A percentile compares a stretch with the other conserved stretches of the same genome.
Evolutionary conservation across 108 stramenopile species (phyloP).

Genomic region (Cyclotella atomus): DNA sequence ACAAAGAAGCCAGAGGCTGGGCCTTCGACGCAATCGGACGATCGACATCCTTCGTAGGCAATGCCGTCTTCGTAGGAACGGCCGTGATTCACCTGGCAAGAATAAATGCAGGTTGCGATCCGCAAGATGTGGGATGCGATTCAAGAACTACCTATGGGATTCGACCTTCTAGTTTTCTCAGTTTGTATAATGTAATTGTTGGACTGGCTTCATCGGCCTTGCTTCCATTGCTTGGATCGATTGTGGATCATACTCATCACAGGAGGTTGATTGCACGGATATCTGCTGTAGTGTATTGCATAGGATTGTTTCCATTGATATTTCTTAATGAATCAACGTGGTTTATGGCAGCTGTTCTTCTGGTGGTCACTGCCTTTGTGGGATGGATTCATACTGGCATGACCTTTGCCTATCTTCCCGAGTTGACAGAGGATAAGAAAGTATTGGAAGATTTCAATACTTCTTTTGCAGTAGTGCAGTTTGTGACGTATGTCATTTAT

Average conservation of each 20-base stretch:
- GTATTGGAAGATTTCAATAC: slow-evolving; percentile 58
- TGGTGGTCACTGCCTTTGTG: slow-evolving; percentile 54
- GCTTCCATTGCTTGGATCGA: slow-evolving; percentile 73
- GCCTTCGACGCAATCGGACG: slow-evolving; percentile 59
- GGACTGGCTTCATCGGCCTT: slow-evolving; percentile 53
- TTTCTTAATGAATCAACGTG: slow-evolving; percentile 67
- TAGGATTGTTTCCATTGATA: slow-evolving; percentile 58
- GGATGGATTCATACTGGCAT: slow-evolving; percentile 75
- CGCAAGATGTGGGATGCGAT: slow-evolving; percentile 59
- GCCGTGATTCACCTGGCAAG: slow-evolving; percentile 70
- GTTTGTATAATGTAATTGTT: slow-evolving; percentile 66
- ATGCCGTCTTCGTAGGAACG: slow-evolving; percentile 70
- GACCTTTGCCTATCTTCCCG: slow-evolving; percentile 77
- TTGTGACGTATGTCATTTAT: slow-evolving; percentile 58
- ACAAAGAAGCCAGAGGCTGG: slow-evolving; percentile 73
- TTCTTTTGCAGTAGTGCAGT: slow-evolving; percentile 63
- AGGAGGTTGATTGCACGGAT: slow-evolving; percentile 57
- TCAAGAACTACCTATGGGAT: slow-evolving; percentile 59
- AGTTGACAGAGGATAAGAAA: slow-evolving; percentile 63
- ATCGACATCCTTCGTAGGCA: slow-evolving; percentile 53
- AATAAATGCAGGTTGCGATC: slow-evolving; percentile 60
- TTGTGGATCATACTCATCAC: slow-evolving; percentile 75
- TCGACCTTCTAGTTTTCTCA: slow-evolving; percentile 76
- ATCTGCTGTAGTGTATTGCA: slow-evolving; percentile 46
- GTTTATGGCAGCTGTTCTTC: slow-evolving; percentile 51